Conservation (phyloP, 345 rosid species). For the Triadica sebifera region DNA sequence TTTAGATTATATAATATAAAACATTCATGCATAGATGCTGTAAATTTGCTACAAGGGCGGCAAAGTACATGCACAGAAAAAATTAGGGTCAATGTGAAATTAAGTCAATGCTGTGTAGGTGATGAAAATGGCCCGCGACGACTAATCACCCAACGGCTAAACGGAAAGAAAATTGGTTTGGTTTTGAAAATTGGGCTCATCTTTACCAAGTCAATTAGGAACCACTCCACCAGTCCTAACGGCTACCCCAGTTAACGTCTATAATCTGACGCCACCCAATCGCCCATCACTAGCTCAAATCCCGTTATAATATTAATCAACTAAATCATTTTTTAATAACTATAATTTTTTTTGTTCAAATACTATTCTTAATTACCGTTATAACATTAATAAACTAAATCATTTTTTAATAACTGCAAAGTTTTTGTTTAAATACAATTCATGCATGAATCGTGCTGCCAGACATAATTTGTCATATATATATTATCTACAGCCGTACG, state of each 20-base stretch:
- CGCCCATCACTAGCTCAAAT: not conserved
- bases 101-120: not conserved
- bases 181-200: conserved; percentile 14
- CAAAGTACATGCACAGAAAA: too few species aligned
- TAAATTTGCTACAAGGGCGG: too few species aligned
- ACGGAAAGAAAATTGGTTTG: not conserved
- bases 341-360: too few species aligned
- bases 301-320: not conserved
- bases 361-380: too few species aligned
- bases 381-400: not conserved
- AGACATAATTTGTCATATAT: too few species aligned
- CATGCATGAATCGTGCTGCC: too few species aligned
- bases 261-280: too few species aligned
- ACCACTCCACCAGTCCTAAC: conserved; percentile 11
- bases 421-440: too few species aligned
- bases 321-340: not conserved
- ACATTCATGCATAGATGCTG: too few species aligned
- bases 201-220: not conserved
- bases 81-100: not conserved
- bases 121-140: not conserved
- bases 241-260: conserved; percentile 25
- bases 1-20: too few species aligned
- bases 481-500: too few species aligned
- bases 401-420: too few species aligned
- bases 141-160: conserved; percentile 28